These are phyloP conservation scores for Aristolochia californica DNA, from an alignment of 164 flowering plant genomes.

Conservation along the genomic window DNA sequence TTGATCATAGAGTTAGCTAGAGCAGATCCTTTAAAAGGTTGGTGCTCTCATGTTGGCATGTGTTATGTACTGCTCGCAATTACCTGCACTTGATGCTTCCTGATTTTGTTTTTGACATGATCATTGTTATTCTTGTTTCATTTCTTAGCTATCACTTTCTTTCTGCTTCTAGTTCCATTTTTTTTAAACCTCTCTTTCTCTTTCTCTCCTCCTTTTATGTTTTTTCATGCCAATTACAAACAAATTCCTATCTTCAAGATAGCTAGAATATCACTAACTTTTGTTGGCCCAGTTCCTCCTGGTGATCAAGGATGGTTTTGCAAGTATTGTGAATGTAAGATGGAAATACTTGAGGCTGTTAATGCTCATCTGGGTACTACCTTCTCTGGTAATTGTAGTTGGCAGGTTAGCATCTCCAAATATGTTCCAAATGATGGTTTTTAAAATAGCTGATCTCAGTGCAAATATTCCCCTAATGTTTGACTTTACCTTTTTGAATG, in stretches of 20 bases:
- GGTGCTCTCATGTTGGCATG: neutral
- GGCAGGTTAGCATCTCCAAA: conserved; percentile 53
- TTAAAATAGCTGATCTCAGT: neutral
- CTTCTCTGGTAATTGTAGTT: conserved; percentile 45
- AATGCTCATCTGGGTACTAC: conserved; percentile 92
- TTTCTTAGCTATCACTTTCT: too few species aligned
- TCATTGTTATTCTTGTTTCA: too few species aligned
- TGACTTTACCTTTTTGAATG: conserved; percentile 1
- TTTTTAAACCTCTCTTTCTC: too few species aligned
- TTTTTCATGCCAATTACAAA: too few species aligned
- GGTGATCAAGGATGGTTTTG: conserved; percentile 94
- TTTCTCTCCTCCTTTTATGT: too few species aligned
- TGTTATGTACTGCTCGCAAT: neutral
- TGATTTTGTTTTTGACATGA: conserved; percentile 2
- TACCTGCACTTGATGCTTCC: neutral
- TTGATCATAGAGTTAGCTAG: neutral
- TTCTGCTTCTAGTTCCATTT: too few species aligned
- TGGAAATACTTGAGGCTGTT: conserved; percentile 71
- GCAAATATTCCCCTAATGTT: too few species aligned
- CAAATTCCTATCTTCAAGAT: too few species aligned
- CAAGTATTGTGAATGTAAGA: conserved; percentile 80
- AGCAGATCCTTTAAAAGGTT: neutral
- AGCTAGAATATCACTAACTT: too few species aligned
- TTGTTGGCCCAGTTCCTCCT: conserved; percentile 62
- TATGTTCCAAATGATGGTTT: neutral